These are phyloP conservation scores for Tilletia setariae DNA, from an alignment of 1,284 basidiomycete genomes.

Conservation along the genomic window DNA sequence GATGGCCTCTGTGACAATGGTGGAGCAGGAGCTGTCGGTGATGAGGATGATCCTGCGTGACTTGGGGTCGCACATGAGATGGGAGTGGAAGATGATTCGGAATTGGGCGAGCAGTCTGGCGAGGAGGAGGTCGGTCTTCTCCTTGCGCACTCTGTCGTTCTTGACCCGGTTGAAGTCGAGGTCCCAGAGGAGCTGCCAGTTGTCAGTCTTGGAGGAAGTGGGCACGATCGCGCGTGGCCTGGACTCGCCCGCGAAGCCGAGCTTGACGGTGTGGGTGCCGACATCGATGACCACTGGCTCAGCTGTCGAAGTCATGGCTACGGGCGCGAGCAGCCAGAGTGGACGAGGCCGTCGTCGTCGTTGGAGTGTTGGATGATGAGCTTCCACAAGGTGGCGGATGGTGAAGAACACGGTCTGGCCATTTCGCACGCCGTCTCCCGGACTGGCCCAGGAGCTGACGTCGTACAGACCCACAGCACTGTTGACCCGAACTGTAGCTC, in stretches of 20 bases:
- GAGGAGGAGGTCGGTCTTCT: constrained; percentile 30
- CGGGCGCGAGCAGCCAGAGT: no score
- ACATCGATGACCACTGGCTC: constrained; percentile 47
- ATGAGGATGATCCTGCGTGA: constrained; percentile 86
- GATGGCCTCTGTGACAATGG: constrained; percentile 80
- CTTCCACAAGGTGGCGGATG: no score
- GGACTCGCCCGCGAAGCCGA: constrained; percentile 46
- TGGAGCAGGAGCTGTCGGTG: constrained; percentile 81
- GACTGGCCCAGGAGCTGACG: no score
- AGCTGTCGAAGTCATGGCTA: constrained; percentile 17
- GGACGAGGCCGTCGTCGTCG: no score
- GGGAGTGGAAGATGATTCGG: constrained; percentile 59
- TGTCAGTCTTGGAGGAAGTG: not conserved
- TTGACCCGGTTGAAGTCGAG: constrained; percentile 33
- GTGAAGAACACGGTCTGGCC: no score
- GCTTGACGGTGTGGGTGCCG: constrained; percentile 41
- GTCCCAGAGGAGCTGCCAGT: constrained; percentile 28
- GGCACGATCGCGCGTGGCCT: constrained; percentile 31
- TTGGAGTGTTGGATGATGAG: not conserved
- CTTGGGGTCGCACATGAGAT: constrained; percentile 86
- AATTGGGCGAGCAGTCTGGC: constrained; percentile 37
- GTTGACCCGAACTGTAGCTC: no score
- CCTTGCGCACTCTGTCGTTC: constrained; percentile 29
- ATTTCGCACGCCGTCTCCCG: no score
- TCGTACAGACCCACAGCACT: no score